Base-by-base conservation (phyloP, 176 grass and related monocot genomes). In the Aegilops tauschii region DNA sequence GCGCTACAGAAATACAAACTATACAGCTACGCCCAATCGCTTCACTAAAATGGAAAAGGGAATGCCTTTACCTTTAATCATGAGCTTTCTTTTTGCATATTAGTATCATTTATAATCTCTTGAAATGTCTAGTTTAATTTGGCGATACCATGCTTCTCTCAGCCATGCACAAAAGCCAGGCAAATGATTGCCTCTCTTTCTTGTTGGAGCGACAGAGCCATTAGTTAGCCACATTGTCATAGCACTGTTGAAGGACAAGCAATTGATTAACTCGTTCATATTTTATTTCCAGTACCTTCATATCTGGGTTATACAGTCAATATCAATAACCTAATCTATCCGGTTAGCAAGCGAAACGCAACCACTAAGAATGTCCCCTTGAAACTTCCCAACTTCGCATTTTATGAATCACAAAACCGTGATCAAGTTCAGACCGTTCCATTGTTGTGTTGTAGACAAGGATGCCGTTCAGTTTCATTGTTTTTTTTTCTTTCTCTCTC, bases 1-100 rank as follows among this genome's bases (percentile, higher is more conserved):
- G 23, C 29, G 16, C 79, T 54, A 56, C 12, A 27, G 12, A 65
- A 83, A 83, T 83, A 72, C 56, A 79, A 65, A 7, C 68, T 10
- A 7, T 59, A 56, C 17, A 66, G 9, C 32, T 78, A 6, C 64
- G 16, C 25, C 12, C 54, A 17, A 78, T 42, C 86, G 34, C 56
- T 65, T 44, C 56, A 10, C 52, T 82, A 56, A 90, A 65, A 65
- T n/a, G 5, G 5, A 11, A 73, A 71, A 83, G 1, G 31, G 71
- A 65, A 34, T 21, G 12, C 52, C 70, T 82, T 47, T 73, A 56
- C 42, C 42, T 82, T 47, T 73, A 73, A 90, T 86, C 88, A 90
- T 83, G 77, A 42, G 31, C 39, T 79, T 3, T 82, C 79, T 56
- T 86, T 86, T 83, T 73, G 54, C 65, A 73, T 86, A 44, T 17